Evolutionary conservation across 257 asterid species (phyloP).

Genomic region (Schizonepeta tenuifolia): DNA sequence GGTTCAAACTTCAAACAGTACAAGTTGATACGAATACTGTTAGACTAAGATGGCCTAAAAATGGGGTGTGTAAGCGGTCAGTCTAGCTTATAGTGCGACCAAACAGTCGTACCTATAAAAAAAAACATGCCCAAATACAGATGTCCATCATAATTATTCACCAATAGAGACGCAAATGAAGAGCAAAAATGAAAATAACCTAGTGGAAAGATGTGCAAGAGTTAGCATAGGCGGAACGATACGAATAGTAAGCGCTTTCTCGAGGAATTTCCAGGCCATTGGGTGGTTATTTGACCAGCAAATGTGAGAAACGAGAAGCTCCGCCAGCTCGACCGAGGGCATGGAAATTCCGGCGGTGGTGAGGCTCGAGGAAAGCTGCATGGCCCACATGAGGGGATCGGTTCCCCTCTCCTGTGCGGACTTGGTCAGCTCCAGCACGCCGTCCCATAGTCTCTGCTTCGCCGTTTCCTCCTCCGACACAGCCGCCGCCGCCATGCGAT

Average conservation of each 20-base stretch:
- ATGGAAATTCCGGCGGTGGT: conserved; percentile 62
- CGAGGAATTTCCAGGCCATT: conserved; percentile 88
- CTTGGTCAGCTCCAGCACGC: conserved; percentile 70
- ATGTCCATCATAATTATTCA: not conserved
- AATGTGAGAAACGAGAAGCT: conserved; percentile 75
- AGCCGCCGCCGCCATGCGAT: conserved; percentile 40
- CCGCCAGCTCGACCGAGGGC: conserved; percentile 82
- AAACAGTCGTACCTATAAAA: not conserved
- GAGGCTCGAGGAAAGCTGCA: conserved; percentile 69
- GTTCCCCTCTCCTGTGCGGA: conserved; percentile 73
- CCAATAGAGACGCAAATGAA: conserved; percentile 2
- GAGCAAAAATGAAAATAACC: conserved; percentile 44
- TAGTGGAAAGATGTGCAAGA: conserved; percentile 77
- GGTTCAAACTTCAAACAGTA: not conserved
- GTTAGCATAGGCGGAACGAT: conserved; percentile 80
- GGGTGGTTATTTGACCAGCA: conserved; percentile 86
- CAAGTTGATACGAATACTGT: not conserved
- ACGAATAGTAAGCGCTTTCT: conserved; percentile 73
- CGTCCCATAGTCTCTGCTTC: conserved; percentile 59
- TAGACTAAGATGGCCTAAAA: conserved; percentile 16
- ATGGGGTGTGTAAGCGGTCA: not conserved
- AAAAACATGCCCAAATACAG: not conserved
- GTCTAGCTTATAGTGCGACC: conserved; percentile 1
- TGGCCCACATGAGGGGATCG: conserved; percentile 86
- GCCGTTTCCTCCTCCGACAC: conserved; percentile 35